Conservation (phyloP, 1,139 yeast species). For the Yamadazyma epiphylla region DNA sequence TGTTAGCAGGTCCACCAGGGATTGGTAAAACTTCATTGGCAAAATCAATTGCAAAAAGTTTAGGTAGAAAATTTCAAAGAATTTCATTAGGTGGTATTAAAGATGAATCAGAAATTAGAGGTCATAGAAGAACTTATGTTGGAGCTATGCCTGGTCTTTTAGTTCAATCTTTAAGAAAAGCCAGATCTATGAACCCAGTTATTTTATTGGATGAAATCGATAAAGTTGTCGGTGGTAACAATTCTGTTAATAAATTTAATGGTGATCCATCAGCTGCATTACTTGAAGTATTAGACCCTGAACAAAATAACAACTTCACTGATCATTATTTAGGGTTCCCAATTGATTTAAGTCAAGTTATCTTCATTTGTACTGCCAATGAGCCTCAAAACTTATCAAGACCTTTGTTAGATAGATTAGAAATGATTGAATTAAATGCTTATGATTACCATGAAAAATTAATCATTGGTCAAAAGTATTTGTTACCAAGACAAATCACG, state of each 20-base stretch:
- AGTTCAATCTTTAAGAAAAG: conserved; percentile 73
- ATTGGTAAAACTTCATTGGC: conserved; percentile 94
- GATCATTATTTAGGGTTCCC: conserved; percentile 91
- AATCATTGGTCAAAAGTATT: conserved; percentile 65
- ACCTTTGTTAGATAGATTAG: conserved; percentile 85
- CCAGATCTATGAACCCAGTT: conserved; percentile 84
- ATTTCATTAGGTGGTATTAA: conserved; percentile 85
- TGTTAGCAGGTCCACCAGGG: conserved; percentile 93
- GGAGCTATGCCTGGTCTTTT: conserved; percentile 93
- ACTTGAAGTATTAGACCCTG: conserved; percentile 87
- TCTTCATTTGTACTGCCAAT: conserved; percentile 91
- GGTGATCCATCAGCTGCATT: conserved; percentile 94
- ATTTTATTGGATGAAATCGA: conserved; percentile 87
- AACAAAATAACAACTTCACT: conserved; percentile 72
- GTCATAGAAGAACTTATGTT: conserved; percentile 89
- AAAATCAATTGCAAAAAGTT: conserved; percentile 75
- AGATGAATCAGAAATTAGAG: conserved; percentile 89
- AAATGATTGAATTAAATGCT: conserved; percentile 74
- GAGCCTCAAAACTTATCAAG: conserved; percentile 70
- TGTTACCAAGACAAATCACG: conserved; percentile 74
- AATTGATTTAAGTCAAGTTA: conserved; percentile 75
- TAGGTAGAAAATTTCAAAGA: conserved; percentile 78
- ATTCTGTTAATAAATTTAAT: conserved; percentile 48
- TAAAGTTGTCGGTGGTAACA: conserved; percentile 64
- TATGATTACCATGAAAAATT: conserved; percentile 79